A percentile compares a stretch with the other conserved stretches of the same genome.
Evolutionary conservation across 2,329 filamentous ascomycete genomes (phyloP).

Genomic region (Ophiostoma montium): DNA sequence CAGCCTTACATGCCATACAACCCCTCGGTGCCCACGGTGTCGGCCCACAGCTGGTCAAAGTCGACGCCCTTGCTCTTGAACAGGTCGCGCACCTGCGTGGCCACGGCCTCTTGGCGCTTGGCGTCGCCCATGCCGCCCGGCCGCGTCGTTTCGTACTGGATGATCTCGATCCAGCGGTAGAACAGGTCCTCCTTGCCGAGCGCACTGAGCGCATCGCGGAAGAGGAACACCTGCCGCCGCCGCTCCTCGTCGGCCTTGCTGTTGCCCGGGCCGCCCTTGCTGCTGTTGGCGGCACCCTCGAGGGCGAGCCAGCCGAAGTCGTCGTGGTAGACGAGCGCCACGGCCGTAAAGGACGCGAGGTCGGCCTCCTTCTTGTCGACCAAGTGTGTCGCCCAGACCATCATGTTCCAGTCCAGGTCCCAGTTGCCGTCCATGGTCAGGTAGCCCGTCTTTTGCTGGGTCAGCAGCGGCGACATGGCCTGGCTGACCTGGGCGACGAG

Average conservation of each 20-base stretch:
- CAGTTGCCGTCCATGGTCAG: constrained; percentile 72
- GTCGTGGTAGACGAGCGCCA: constrained; percentile 55
- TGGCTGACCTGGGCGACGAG: constrained; percentile 49
- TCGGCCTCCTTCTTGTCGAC: constrained; percentile 47
- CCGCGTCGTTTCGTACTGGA: constrained; percentile 71
- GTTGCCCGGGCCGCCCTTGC: neutral
- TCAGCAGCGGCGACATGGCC: constrained; percentile 52
- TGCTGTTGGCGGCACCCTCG: constrained; percentile 26
- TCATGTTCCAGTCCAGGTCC: constrained; percentile 74
- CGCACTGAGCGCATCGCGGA: constrained; percentile 59
- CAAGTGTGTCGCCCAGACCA: constrained; percentile 59
- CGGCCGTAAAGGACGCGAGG: constrained; percentile 54
- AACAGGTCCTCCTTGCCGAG: constrained; percentile 82
- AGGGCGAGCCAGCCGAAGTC: constrained; percentile 60
- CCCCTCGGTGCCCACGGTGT: constrained; percentile 34
- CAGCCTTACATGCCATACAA: constrained; percentile 16
- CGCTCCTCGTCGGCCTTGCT: constrained; percentile 39
- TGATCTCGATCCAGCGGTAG: constrained; percentile 82
- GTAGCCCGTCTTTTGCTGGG: constrained; percentile 74
- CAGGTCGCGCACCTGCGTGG: constrained; percentile 58
- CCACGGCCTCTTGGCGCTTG: constrained; percentile 58
- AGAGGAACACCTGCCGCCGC: constrained; percentile 61
- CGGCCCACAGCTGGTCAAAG: constrained; percentile 67
- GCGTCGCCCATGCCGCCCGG: constrained; percentile 60
- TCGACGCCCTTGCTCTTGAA: constrained; percentile 66